Evolutionary conservation across 2,329 filamentous ascomycete species (phyloP), one percentile per base, ranked within the genome.

Genomic region (Trichophyton benhamiae): DNA sequence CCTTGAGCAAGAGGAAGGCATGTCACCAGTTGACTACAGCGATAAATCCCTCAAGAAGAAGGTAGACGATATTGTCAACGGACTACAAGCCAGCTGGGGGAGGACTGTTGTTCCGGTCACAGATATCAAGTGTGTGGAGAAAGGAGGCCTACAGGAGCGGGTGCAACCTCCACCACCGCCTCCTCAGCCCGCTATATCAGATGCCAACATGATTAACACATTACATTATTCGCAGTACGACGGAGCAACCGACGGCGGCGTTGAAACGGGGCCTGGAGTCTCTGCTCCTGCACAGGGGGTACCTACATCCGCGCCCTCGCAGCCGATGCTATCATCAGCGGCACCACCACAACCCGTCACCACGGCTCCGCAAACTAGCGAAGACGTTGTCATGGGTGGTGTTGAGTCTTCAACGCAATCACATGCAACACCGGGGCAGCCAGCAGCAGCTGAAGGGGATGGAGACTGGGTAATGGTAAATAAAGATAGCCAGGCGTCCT

Each of bases 401-500:
- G 79, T 72, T 38, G 49, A 53, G 13, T n/a, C 49, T 30, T 13
- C 33, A 38, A 15, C 15, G 5, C 65, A 68, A 36, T 71, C 74
- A 46, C 70, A 72, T 20, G 71, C 74, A 20, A 69, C 74, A 8
- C 70, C 70, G 46, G 71, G 72, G 13, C 79, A 78, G 17, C 78
- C 80, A 11, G 80, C 77, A 20, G 84, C 82, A 13, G 79, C 80
- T 7, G 80, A 77, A 17, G 44, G 25, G 13, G 58, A 58, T 11
- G 85, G 82, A 33, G 88, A 91, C 65, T 91, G 87, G 87, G 85
- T 90, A 2, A 85, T 91, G 62, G 83, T 91, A 33, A 83, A 85
- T 61, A 86, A 87, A 65, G 83, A 82, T 55, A 80, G 79, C 25
- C 55, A 25, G n/a, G 75, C 67, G 20, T 57, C 63, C 5, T 57